Evolutionary conservation across 495 filamentous ascomycete species (phyloP).

Genomic region (Penicillium egyptiacum): DNA sequence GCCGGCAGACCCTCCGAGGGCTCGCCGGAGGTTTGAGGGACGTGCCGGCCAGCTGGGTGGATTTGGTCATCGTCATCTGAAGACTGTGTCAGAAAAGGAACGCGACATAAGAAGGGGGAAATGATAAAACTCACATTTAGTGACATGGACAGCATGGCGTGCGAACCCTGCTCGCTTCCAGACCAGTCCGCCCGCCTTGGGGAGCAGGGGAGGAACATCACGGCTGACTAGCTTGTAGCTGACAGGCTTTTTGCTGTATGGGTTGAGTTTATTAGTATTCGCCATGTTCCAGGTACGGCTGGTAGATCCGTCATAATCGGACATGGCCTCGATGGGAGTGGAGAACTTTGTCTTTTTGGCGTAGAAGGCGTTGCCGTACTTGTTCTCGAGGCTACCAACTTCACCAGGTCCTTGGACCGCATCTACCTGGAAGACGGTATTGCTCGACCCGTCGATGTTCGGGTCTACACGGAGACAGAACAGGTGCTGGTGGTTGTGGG

Average conservation of each 20-base stretch:
- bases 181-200: conserved; percentile 78
- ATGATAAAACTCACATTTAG: conserved; percentile 66
- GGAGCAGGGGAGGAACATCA: conserved; percentile 76
- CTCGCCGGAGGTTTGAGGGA: conserved; percentile 88
- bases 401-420: conserved; percentile 63
- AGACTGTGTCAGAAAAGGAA: conserved; percentile 9
- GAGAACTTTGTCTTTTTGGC: conserved; percentile 81
- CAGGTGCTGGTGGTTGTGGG: conserved; percentile 87
- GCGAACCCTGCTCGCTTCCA: conserved; percentile 96
- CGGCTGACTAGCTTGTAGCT: conserved; percentile 90
- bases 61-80: conserved; percentile 81
- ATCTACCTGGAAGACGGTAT: conserved; percentile 85
- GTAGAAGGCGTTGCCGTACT: conserved; percentile 92
- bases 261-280: conserved; percentile 81
- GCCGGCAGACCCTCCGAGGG: conserved; percentile 74
- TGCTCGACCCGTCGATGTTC: conserved; percentile 82
- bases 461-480: conserved; percentile 92
- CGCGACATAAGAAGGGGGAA: neutral
- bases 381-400: conserved; percentile 79
- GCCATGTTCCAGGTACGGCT: conserved; percentile 89
- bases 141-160: conserved; percentile 87
- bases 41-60: conserved; percentile 89
- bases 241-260: conserved; percentile 82
- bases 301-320: conserved; percentile 78
- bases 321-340: conserved; percentile 68